Percentiles rank a stretch among this genome's conserved stretches.
These are phyloP conservation scores for Theobroma grandiflorum DNA, from an alignment of 441 rosid genomes.

Conservation along the genomic window DNA sequence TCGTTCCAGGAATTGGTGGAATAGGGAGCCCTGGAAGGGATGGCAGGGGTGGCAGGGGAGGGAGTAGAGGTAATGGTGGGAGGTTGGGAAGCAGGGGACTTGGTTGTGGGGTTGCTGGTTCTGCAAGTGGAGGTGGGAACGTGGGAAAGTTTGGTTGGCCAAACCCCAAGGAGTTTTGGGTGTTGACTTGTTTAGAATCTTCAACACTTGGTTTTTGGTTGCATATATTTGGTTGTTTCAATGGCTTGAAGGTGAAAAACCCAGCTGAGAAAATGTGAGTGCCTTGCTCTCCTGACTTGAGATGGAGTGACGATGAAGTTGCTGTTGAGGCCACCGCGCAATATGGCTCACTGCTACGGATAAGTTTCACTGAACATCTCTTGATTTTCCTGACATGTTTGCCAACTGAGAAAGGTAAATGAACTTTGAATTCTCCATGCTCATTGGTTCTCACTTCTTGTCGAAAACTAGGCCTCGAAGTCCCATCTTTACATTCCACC, in stretches of 20 bases:
- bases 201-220: constrained; percentile 56
- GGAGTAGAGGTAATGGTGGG: constrained; percentile 57
- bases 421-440: constrained; percentile 73
- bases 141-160: constrained; percentile 6
- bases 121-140: constrained; percentile 48
- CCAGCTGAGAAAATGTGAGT: constrained; percentile 82
- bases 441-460: constrained; percentile 70
- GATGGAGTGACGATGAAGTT: constrained; percentile 63
- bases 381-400: constrained; percentile 67
- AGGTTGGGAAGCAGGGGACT: constrained; percentile 49
- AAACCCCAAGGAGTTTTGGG: constrained; percentile 21
- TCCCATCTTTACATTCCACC: constrained; percentile 68
- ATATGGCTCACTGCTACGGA: constrained; percentile 70
- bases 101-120: constrained; percentile 38
- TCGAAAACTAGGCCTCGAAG: constrained; percentile 48
- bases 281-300: constrained; percentile 59
- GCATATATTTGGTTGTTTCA: constrained; percentile 65
- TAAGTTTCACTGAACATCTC: constrained; percentile 66
- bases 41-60: constrained; percentile 65
- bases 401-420: constrained; percentile 69
- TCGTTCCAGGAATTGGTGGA: constrained; percentile 46
- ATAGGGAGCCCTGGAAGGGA: constrained; percentile 51
- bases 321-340: constrained; percentile 75
- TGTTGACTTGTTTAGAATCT: constrained; percentile 15
- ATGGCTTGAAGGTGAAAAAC: constrained; percentile 81